Base-by-base conservation (phyloP, 2,329 filamentous ascomycete species). In the Trichoderma sp. region DNA sequence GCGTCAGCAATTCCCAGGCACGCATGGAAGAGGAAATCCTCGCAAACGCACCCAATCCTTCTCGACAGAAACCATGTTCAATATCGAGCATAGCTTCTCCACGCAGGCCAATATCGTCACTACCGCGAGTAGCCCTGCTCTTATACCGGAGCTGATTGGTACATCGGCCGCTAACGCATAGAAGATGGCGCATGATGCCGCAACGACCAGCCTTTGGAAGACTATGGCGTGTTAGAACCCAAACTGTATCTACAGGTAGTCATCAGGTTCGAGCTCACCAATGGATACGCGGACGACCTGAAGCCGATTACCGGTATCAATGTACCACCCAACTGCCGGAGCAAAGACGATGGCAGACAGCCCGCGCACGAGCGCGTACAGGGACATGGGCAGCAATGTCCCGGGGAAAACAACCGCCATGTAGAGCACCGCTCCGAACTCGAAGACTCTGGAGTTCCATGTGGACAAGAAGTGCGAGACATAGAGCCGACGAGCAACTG, bases 1-100 rank as follows among this genome's bases (percentile, higher is more conserved):
- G n/a, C 14, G 26, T 62, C 19, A 62, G 59, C 47, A 15, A 14
- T 30, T 9, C 30, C 43, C 17, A 7, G n/a, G 17, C 12, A 45
- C 12, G 19, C 24, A 19, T 12, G 44, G 6, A 39, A 12, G 19
- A 15, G 5, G 9, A 9, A 21, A 26, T 2, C 21, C 9, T 12
- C 9, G 12, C n/a, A 50, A 3, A 19, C 64, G 45, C 68, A 86
- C 82, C 89, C 90, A 92, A 70, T 93, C 90, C 70, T 87, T 80
- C 73, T 92, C 90, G 0, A 93, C 82, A 0, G 90, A 80, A 0
- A 92, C 84, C 0, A 85, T 80, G 72, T 92, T 92, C 73, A 86
- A 81, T 6, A 88, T 81, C 1, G 87, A 81, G 15, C 80, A 81
- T 9, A 91, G 74, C 73, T 92, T 93, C 75, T 93, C 90, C 1